These are phyloP conservation scores for Ceratocystis colombiana DNA, from an alignment of 2,329 filamentous ascomycete species.

Conservation along the genomic window DNA sequence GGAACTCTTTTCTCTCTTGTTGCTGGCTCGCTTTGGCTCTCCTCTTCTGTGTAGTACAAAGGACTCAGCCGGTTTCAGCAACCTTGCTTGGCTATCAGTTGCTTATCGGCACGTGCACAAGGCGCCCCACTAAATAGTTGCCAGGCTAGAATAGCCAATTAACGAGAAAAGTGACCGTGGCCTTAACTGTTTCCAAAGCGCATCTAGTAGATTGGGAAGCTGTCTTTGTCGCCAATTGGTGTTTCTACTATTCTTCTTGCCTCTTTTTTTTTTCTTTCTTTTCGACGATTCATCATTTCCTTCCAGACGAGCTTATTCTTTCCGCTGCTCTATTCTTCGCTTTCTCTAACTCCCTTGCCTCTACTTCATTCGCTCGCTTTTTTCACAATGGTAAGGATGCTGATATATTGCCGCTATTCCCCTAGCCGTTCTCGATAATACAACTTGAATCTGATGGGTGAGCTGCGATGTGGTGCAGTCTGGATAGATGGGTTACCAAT, in stretches of 20 bases:
- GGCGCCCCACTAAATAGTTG: neutral
- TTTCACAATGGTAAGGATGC: conserved; percentile 16
- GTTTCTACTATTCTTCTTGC: conserved; percentile 5
- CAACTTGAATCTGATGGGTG: neutral
- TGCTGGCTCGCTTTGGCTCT: neutral
- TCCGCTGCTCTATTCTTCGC: neutral
- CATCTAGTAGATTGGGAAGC: neutral
- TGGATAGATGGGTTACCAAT: neutral
- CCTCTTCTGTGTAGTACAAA: neutral
- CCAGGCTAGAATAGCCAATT: neutral
- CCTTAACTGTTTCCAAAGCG: conserved; percentile 15
- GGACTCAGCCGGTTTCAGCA: neutral
- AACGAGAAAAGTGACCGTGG: conserved; percentile 17
- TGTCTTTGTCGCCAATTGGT: neutral
- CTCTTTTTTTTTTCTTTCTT: neutral
- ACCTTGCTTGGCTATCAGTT: neutral
- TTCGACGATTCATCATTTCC: neutral
- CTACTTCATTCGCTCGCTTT: neutral
- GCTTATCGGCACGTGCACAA: conserved; percentile 15
- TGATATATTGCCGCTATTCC: neutral
- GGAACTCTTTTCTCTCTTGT: neutral
- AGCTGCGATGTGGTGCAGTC: neutral
- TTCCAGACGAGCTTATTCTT: neutral
- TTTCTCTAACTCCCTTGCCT: neutral
- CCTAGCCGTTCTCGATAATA: conserved; percentile 19